A percentile compares a stretch with the other conserved stretches of the same genome.
These are phyloP conservation scores for Sclerotinia borealis DNA, from an alignment of 2,329 filamentous ascomycete species.

Conservation along the genomic window DNA sequence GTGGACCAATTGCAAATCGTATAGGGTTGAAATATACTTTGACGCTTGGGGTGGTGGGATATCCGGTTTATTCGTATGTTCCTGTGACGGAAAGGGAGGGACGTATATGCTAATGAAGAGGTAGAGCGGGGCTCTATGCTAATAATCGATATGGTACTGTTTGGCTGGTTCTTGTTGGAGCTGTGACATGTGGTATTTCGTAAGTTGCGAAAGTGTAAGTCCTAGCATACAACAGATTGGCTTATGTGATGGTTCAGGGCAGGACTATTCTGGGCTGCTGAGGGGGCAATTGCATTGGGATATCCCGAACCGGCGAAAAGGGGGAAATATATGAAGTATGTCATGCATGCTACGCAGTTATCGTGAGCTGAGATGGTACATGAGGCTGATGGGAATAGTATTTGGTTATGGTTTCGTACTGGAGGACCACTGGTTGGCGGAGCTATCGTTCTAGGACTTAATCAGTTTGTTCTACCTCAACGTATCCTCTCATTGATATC, in stretches of 20 bases:
- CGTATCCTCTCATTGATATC: constrained; percentile 23
- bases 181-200: constrained; percentile 34
- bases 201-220: background rate
- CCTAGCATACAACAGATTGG: background rate
- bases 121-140: constrained; percentile 33
- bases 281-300: constrained; percentile 37
- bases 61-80: constrained; percentile 32
- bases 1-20: background rate
- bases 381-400: constrained; percentile 5
- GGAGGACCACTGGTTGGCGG: constrained; percentile 40
- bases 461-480: background rate
- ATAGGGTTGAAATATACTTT: background rate
- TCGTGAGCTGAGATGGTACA: no score
- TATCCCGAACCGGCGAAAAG: constrained; percentile 33
- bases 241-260: constrained; percentile 22
- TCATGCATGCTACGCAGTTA: background rate
- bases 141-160: constrained; percentile 36
- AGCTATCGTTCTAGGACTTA: constrained; percentile 44
- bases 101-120: constrained; percentile 25
- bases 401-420: constrained; percentile 39
- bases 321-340: constrained; percentile 16
- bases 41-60: constrained; percentile 36
- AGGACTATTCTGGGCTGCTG: constrained; percentile 38
- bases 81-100: constrained; percentile 13
- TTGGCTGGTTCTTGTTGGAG: constrained; percentile 37